phyloP scores from a whole-genome alignment of 306 rosid species.

The Prunus mongolica region DNA sequence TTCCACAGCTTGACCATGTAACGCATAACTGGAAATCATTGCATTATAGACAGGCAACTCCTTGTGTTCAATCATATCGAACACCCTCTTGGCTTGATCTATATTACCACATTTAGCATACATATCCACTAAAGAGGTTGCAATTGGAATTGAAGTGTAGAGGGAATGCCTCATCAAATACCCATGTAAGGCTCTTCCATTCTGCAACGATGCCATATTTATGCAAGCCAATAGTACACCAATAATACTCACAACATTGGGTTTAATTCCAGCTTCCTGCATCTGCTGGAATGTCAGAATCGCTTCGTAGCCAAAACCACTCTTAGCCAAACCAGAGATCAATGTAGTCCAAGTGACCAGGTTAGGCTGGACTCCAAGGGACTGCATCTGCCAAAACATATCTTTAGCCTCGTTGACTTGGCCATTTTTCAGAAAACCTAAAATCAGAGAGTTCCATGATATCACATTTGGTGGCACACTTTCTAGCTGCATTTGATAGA shows the following conservation, averaged over 20 bases:
- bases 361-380: conserved; percentile 45
- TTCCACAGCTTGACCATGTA: conserved; percentile 65
- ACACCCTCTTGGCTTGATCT: conserved; percentile 47
- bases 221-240: conserved; percentile 56
- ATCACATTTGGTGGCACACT: conserved; percentile 59
- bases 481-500: conserved; percentile 74
- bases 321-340: conserved; percentile 64
- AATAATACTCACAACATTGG: conserved; percentile 49
- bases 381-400: conserved; percentile 64
- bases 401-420: conserved; percentile 60
- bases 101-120: conserved; percentile 77
- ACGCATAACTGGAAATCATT: conserved; percentile 70
- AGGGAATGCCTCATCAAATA: conserved; percentile 45
- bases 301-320: conserved; percentile 53
- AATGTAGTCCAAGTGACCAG: conserved; percentile 74
- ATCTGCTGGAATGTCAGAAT: conserved; percentile 43
- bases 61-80: conserved; percentile 42
- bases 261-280: conserved; percentile 61
- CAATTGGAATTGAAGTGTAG: conserved; percentile 31
- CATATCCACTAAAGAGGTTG: conserved; percentile 68
- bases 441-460: conserved; percentile 77
- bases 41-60: conserved; percentile 57
- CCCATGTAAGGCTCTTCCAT: conserved; percentile 74
- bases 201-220: conserved; percentile 42
- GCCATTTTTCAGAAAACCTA: conserved; percentile 62